These are phyloP conservation scores for Bipolaris victoriae DNA, from an alignment of 2,329 filamentous ascomycete species.

Conservation along the genomic window DNA sequence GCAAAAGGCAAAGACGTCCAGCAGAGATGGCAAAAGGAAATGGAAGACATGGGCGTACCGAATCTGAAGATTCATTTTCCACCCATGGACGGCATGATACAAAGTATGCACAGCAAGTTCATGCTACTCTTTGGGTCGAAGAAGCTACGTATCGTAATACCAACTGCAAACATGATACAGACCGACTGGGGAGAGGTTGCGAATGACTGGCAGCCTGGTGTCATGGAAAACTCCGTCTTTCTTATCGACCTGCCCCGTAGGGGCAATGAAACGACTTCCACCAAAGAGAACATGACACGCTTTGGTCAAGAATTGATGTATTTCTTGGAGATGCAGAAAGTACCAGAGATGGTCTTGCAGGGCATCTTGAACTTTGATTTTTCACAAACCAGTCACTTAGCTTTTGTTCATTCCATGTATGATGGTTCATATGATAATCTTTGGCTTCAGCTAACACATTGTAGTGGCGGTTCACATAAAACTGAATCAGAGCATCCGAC, in stretches of 20 bases:
- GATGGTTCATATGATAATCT: slow-evolving; percentile 35
- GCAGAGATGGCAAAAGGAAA: slow-evolving; percentile 31
- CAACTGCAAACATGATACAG: slow-evolving; percentile 82
- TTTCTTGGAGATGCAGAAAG: slow-evolving; percentile 71
- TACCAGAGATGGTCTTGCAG: slow-evolving; percentile 68
- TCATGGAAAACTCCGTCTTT: slow-evolving; percentile 68
- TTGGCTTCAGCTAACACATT: slow-evolving; percentile 8
- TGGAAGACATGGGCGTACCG: slow-evolving; percentile 47
- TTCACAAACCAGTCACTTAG: slow-evolving; percentile 70
- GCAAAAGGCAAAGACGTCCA: slow-evolving; percentile 51
- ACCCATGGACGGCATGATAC: slow-evolving; percentile 71
- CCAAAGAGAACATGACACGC: slow-evolving; percentile 49
- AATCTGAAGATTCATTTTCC: slow-evolving; percentile 78
- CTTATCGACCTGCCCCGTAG: slow-evolving; percentile 85
- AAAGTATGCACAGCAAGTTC: slow-evolving; percentile 92
- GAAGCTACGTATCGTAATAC: slow-evolving; percentile 80
- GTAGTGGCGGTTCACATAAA: slow-evolving; percentile 43
- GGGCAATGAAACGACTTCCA: slow-evolving; percentile 26
- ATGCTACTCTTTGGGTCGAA: slow-evolving; percentile 81
- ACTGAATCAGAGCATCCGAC: slow-evolving; percentile 56
- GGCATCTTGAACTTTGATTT: slow-evolving; percentile 85
- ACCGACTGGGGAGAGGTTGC: slow-evolving; percentile 86
- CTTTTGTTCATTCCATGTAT: slow-evolving; percentile 86
- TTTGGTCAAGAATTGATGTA: slow-evolving; percentile 75
- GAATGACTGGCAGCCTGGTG: slow-evolving; percentile 55